Base-by-base conservation (phyloP, 2,329 filamentous ascomycete genomes). In the Colletotrichum sojae region DNA sequence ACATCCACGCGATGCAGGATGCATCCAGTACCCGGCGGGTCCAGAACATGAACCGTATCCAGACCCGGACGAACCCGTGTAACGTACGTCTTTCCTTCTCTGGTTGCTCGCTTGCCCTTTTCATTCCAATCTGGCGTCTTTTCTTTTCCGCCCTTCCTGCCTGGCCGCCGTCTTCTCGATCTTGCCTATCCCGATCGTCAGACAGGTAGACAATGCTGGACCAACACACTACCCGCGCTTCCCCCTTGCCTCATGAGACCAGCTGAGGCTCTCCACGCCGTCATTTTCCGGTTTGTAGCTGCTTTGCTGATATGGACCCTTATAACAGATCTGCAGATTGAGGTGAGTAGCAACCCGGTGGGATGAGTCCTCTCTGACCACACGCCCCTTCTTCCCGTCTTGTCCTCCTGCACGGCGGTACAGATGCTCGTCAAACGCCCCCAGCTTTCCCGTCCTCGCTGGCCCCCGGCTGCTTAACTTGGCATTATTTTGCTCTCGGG, bases 31-130 rank as follows among this genome's bases (percentile, higher is more conserved):
- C n/a, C 16, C 57, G 57, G 63, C 63, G 63, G 63, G 63, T 63
- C 63, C 57, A 67, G 22, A 67, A 55, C 31, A 56, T 63, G 63
- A 63, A 18, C 58, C 63, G 57, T 27, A 51, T 55, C 51, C 63
- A 67, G 43, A 63, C 63, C 9, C 57, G 63, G 25, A 67, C 63
- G 6, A 63, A 63, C 45, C 63, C 63, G 57, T 67, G 63, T 63
- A 67, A 62, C 22, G 63, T 67, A 15, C 55, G 63, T 67, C 57
- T 63, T 67, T 67, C 51, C 57, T n/a, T 45, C 27, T 39, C 63
- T 54, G 39, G 46, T 22, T 39, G 45, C 12, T 22, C n/a, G 18
- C 25, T 52, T 45, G 53, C 27, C 48, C n/a, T 18, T 45, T 31
- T 53, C n/a, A n/a, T 31, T 31, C 20, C 40, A 15, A 20, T 27